Evolutionary conservation across 306 rosid genomes (phyloP), one percentile per base, ranked within the genome.

Genomic region (Astragalus membranaceus): DNA sequence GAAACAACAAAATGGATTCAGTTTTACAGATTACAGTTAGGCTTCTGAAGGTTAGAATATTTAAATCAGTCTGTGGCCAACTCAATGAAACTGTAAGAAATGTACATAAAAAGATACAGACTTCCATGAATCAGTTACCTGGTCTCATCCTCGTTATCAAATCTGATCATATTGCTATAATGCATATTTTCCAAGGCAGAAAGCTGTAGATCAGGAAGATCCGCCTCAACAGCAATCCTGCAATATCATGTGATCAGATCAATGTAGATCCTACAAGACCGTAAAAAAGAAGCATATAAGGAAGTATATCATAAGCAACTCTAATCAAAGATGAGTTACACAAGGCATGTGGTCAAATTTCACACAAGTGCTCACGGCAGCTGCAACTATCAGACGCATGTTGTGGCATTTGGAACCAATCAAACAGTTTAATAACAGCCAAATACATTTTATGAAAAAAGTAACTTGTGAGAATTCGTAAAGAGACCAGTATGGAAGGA

Each of bases 171-270:
- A 74, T 90, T 83, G 86, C 84, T 84, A 69, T 94, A 90, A 63
- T 94, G 97, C 98, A 94, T 94, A 69, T 91, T 90, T 75, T 94
- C 95, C 74, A 94, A 86, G 15, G 96, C 98, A 44, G 79, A 72
- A 76, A 88, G 95, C 77, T 94, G 94, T 49, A 78, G 36, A n/a
- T 74, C 60, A 72, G 88, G 88, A 76, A 87, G 86, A 60, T 84
- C 76, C 26, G 91, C 90, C 71, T 90, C 89, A 74, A 78, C 66
- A 74, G 97, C 89, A 70, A 94, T 82, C 84, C 98, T 94, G 88
- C 44, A 75, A 73, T 32, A 76, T 48, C 76, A 48, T 69, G 20
- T 46, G 15, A 67, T 62, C 57, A 50, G n/a, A 82, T 71, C 49
- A 77, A 62, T 41, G 39, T 6, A 51, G 39, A 58, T 63, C 73